Base-by-base conservation (phyloP, 345 rosid species). In the Eucalyptus cloeziana region DNA sequence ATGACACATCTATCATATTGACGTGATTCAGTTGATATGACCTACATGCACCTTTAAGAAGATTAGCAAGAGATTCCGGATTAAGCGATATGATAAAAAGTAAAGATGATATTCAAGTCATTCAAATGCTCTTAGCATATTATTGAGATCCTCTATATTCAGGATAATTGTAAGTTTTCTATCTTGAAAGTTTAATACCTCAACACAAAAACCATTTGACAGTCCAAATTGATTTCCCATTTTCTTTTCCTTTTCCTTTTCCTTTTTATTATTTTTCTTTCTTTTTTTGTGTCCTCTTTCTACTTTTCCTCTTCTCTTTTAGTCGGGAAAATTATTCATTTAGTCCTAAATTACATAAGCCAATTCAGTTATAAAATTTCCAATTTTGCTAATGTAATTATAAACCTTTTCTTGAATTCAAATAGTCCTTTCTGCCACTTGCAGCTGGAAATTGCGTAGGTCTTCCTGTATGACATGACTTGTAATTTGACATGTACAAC, bases 371-470 rank as follows among this genome's bases (percentile, higher is more conserved):
- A 17, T 52, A 52, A 52, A 19, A 7, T 19, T 52, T 52, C 2
- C 8, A 52, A 52, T 52, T 52, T 52, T 52, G 7, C 56, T 19
- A 52, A 19, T 7, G 24, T 52, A 52, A 52, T 52, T 52, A 3
- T 52, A 52, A 51, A 51, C 22, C 22, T 51, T 51, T 51, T 5
- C 56, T 3, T 52, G 56, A 52, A 52, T 17, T 19, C 56, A 3
- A 52, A 52, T 17, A 52, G 22, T 52, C 56, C 10, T 52, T 52
- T 52, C 9, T 19, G 10, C 56, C 24, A 52, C 6, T 52, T 52
- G 1, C 24, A 17, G 0, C 2, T 17, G 6, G 58, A 52, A 52
- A 52, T 52, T 52, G 58, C 17, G 2, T 4, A 17, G 2, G 9
- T 19, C 21, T 19, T 52, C 58, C 6, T 52, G 3, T 17, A 17